Percentiles rank a stretch among this genome's conserved stretches.
Conservation (phyloP, 495 filamentous ascomycete species). For the Lichina pygmaea region DNA sequence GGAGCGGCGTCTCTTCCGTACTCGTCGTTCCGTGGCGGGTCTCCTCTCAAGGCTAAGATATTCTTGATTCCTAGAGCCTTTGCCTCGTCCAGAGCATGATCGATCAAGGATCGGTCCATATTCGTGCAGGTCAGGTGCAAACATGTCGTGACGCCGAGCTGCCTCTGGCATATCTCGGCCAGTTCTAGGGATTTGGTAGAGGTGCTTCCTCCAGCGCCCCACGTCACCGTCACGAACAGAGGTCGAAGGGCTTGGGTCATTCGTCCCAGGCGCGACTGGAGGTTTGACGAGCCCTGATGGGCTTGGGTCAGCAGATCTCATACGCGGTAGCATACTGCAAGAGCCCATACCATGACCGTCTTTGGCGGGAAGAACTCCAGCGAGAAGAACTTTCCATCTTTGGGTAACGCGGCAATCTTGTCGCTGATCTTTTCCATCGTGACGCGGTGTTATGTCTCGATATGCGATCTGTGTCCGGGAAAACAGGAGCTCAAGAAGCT, state of each 20-base stretch:
- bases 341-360: conserved; percentile 42
- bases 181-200: conserved; percentile 73
- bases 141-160: conserved; percentile 79
- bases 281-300: conserved; percentile 57
- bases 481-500: too few species aligned
- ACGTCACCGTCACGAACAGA: conserved; percentile 90
- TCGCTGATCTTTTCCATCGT: conserved; percentile 80
- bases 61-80: conserved; percentile 86
- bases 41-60: conserved; percentile 81
- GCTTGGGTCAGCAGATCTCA: conserved; percentile 2
- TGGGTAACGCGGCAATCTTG: conserved; percentile 78
- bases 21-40: conserved; percentile 71
- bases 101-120: conserved; percentile 67
- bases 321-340: neutral
- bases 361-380: conserved; percentile 98
- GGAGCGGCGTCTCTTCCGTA: conserved; percentile 36
- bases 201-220: conserved; percentile 89
- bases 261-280: conserved; percentile 76
- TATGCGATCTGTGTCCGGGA: too few species aligned
- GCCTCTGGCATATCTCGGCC: conserved; percentile 82
- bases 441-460: neutral
- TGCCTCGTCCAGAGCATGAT: conserved; percentile 71
- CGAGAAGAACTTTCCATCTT: conserved; percentile 66
- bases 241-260: conserved; percentile 80
- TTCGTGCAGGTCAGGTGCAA: conserved; percentile 95